These are phyloP conservation scores for Cordyceps javanica DNA, from an alignment of 2,329 filamentous ascomycete genomes.

Conservation along the genomic window DNA sequence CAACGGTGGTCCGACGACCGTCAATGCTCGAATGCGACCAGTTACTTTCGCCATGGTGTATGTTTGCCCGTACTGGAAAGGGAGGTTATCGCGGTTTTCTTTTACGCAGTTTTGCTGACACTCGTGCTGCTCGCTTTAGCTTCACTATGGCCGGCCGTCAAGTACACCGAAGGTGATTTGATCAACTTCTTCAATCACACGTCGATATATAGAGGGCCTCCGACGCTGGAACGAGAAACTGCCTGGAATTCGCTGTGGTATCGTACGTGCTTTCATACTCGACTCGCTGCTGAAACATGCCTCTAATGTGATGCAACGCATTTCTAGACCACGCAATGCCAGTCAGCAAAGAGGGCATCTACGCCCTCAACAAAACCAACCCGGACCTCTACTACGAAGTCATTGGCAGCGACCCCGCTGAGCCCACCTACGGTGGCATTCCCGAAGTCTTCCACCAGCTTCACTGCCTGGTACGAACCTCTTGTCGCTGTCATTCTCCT, in stretches of 20 bases:
- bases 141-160: conserved; percentile 9
- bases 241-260: conserved; percentile 14
- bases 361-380: conserved; percentile 5
- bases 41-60: conserved; percentile 9
- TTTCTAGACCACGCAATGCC: conserved; percentile 7
- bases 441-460: conserved; percentile 16
- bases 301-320: background rate
- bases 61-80: background rate
- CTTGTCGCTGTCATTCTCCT: background rate
- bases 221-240: conserved; percentile 11
- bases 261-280: background rate
- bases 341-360: conserved; percentile 1
- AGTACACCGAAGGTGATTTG: conserved; percentile 8
- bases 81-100: background rate
- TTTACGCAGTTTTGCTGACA: background rate
- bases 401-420: conserved; percentile 6
- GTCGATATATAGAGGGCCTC: conserved; percentile 14
- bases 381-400: conserved; percentile 8
- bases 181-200: conserved; percentile 14
- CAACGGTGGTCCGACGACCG: background rate
- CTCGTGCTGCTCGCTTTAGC: background rate
- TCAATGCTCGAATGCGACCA: conserved; percentile 11
- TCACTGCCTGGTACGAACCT: conserved; percentile 13
- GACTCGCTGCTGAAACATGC: background rate
- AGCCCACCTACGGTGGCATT: conserved; percentile 11